Evolutionary conservation across 1,284 basidiomycete genomes (phyloP).

Genomic region (Moesziomyces antarcticus): DNA sequence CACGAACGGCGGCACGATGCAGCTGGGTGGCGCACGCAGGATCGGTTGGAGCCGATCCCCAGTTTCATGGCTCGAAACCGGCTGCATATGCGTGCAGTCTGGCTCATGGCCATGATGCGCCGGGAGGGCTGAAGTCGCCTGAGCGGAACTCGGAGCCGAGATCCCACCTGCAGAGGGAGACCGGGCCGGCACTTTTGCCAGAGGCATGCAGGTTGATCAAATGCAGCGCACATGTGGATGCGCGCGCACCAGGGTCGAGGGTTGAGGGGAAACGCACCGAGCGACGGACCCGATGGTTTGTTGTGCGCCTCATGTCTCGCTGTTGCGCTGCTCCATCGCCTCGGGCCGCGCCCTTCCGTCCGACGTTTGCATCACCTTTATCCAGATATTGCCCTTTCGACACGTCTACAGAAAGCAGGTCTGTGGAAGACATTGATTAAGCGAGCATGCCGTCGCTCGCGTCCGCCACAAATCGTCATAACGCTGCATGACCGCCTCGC

Average conservation of each 20-base stretch:
- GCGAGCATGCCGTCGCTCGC: too few species aligned
- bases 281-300: too few species aligned
- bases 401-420: too few species aligned
- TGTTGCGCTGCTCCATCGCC: not conserved
- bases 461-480: too few species aligned
- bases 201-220: not conserved
- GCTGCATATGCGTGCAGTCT: not conserved
- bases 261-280: not conserved
- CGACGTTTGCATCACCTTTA: not conserved
- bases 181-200: too few species aligned
- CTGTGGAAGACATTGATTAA: too few species aligned
- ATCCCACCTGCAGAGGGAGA: not conserved
- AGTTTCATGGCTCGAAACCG: too few species aligned
- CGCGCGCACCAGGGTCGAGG: not conserved
- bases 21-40: too few species aligned
- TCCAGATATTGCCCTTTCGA: not conserved
- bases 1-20: too few species aligned
- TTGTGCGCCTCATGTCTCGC: not conserved
- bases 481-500: too few species aligned
- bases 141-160: not conserved
- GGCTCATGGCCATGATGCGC: not conserved
- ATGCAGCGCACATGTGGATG: not conserved
- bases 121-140: not conserved
- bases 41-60: too few species aligned
- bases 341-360: not conserved